Conservation (phyloP, 2,329 filamentous ascomycete genomes). For the Cladophialophora carrionii region DNA sequence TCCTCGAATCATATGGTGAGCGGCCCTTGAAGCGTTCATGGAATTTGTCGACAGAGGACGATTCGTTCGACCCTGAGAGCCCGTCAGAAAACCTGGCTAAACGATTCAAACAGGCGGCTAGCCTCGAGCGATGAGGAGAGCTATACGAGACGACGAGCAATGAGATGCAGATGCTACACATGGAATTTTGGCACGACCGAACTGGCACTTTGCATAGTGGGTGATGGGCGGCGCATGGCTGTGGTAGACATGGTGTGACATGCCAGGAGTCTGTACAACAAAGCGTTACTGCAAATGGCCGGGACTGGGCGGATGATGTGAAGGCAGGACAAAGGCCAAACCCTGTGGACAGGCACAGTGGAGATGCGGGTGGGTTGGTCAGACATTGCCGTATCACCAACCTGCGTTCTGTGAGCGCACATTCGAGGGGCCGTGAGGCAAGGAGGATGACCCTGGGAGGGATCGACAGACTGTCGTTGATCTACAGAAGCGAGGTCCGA, state of each 20-base stretch:
- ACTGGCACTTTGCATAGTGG: slow-evolving; percentile 20
- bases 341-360: not conserved
- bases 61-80: slow-evolving; percentile 54
- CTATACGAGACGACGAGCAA: not conserved
- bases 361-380: not conserved
- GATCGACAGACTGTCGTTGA: slow-evolving; percentile 18
- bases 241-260: slow-evolving; percentile 1
- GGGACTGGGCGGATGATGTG: slow-evolving; percentile 7
- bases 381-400: not conserved
- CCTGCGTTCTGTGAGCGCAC: not conserved
- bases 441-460: not conserved
- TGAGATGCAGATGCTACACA: not conserved
- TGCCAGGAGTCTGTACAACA: slow-evolving; percentile 2
- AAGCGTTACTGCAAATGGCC: not conserved
- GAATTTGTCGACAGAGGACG: slow-evolving; percentile 43
- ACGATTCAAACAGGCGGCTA: slow-evolving; percentile 62
- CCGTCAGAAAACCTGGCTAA: slow-evolving; percentile 62
- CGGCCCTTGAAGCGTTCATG: slow-evolving; percentile 54
- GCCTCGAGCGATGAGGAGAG: slow-evolving; percentile 31
- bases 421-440: not conserved
- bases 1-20: slow-evolving; percentile 94
- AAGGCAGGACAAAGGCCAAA: not conserved
- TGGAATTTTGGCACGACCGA: slow-evolving; percentile 7
- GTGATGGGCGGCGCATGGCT: not conserved
- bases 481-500: slow-evolving; percentile 21